Evolutionary conservation across 352 stramenopile species (phyloP), one percentile per base, ranked within the genome.

Genomic region (Pythium grandisporangium): DNA sequence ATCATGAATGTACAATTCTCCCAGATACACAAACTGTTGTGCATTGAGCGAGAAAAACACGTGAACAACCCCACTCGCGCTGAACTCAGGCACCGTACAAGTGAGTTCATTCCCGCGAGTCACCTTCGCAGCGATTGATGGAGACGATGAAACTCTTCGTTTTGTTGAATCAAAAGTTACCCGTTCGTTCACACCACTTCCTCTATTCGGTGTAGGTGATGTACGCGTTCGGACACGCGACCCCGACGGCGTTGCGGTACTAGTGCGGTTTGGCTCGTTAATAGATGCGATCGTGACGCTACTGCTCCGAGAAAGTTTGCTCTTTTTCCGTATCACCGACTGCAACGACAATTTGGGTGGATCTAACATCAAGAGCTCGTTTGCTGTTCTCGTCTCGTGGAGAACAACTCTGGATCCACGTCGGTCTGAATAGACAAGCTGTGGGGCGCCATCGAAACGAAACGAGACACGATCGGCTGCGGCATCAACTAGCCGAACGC

Each of bases 1-100:
- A 0, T 68, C 58, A 39, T 88, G 74, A 20, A 85, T 62, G 16
- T 66, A 41, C 2, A 88, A 23, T 14, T 73, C 65, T 0, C 74
- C 74, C 1, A 88, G 52, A 30, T 51, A 76, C 10, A 84, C 51
- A 16, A 88, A 88, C 46, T 88, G 71, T 55, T 88, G 74, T 2
- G 74, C 61, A 17, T 88, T 88, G 23, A 73, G 62, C 1, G 74
- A 88, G 26, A 88, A 64, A 24, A 63, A 79, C 14, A 88, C 67
- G 13, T 63, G 33, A 4, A 84, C 60, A 5, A 37, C 27, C 0
- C 69, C 69, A 5, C 56, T 37, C 17, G 42, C 51, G 6, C 56
- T 56, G 37, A 85, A 85, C 6, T 84, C 69, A 0, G 74, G 74
- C 8, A 88, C 63, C 3, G 55, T 35, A 24, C 66, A 81, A 4